Evolutionary conservation across 2,329 filamentous ascomycete species (phyloP).

Genomic region (Apiospora malaysiana): DNA sequence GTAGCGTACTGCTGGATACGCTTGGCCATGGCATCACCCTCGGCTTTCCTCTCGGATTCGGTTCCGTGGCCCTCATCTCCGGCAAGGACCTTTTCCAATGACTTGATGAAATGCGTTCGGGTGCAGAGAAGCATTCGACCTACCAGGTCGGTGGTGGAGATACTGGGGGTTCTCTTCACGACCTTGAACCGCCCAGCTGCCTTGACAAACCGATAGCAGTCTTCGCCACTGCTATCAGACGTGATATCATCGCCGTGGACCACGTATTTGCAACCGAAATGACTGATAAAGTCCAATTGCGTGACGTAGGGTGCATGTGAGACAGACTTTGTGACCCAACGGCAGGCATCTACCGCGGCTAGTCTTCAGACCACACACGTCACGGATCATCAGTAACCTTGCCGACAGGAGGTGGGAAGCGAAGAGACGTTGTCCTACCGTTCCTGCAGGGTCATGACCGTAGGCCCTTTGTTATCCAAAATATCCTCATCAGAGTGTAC

Average conservation of each 20-base stretch:
- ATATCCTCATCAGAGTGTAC: slow-evolving; percentile 97
- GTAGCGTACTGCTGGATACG: slow-evolving; percentile 87
- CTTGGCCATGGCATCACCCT: slow-evolving; percentile 73
- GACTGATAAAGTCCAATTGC: slow-evolving; percentile 88
- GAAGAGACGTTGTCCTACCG: slow-evolving; percentile 56
- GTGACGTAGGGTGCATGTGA: slow-evolving; percentile 94
- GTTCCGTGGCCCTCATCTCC: slow-evolving; percentile 77
- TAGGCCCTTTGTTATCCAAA: slow-evolving; percentile 94
- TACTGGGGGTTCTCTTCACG: slow-evolving; percentile 93
- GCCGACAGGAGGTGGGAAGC: slow-evolving; percentile 5
- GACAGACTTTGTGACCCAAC: slow-evolving; percentile 88
- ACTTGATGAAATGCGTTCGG: slow-evolving; percentile 90
- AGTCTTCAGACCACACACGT: slow-evolving; percentile 58
- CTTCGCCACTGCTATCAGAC: slow-evolving; percentile 88
- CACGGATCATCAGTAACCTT: slow-evolving; percentile 22
- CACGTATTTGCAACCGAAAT: slow-evolving; percentile 94
- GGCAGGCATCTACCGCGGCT: slow-evolving; percentile 90
- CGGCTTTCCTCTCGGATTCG: slow-evolving; percentile 65
- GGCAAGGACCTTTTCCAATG: slow-evolving; percentile 69
- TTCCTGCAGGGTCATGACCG: slow-evolving; percentile 93
- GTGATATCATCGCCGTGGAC: slow-evolving; percentile 98
- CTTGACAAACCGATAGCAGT: slow-evolving; percentile 98
- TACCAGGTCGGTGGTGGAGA: slow-evolving; percentile 97
- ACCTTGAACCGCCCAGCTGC: slow-evolving; percentile 93
- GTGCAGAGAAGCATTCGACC: slow-evolving; percentile 97